Evolutionary conservation across 2,329 filamentous ascomycete species (phyloP).

Genomic region (Alternaria conjuncta): DNA sequence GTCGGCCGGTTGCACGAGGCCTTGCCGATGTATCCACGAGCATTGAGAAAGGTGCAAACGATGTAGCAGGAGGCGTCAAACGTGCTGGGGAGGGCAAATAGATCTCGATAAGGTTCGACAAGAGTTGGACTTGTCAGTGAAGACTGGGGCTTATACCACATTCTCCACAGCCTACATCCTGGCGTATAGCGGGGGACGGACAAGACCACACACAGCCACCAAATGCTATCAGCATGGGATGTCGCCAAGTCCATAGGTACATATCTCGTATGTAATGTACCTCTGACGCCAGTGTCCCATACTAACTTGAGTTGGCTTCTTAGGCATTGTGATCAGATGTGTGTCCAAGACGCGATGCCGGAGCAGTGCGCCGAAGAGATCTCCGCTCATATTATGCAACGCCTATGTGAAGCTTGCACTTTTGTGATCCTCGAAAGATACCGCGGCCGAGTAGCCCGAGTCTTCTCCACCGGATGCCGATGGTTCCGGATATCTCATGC

Average conservation of each 20-base stretch:
- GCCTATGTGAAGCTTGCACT: not conserved
- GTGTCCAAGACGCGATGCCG: not conserved
- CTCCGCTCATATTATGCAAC: not conserved
- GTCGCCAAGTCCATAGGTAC: not conserved
- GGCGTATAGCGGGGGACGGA: not conserved
- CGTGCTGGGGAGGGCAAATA: conserved; percentile 56
- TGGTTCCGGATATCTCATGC: not conserved
- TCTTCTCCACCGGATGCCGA: not conserved
- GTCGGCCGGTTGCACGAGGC: conserved; percentile 52
- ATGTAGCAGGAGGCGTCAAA: conserved; percentile 54
- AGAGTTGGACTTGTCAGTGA: not conserved
- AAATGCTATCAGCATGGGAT: not conserved
- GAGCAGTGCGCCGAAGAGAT: not conserved
- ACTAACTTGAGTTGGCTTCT: not conserved
- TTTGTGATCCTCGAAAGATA: not conserved
- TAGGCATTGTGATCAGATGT: not conserved
- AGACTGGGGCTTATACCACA: not conserved
- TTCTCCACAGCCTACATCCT: not conserved
- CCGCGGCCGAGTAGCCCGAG: not conserved
- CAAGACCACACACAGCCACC: not conserved
- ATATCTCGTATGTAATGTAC: not conserved
- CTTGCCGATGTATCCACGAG: conserved; percentile 52
- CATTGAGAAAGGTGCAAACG: conserved; percentile 53
- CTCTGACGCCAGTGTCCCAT: not conserved
- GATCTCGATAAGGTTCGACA: not conserved